Base-by-base conservation (phyloP, 2,329 filamentous ascomycete genomes). In the Sclerotiophoma versabilis region DNA sequence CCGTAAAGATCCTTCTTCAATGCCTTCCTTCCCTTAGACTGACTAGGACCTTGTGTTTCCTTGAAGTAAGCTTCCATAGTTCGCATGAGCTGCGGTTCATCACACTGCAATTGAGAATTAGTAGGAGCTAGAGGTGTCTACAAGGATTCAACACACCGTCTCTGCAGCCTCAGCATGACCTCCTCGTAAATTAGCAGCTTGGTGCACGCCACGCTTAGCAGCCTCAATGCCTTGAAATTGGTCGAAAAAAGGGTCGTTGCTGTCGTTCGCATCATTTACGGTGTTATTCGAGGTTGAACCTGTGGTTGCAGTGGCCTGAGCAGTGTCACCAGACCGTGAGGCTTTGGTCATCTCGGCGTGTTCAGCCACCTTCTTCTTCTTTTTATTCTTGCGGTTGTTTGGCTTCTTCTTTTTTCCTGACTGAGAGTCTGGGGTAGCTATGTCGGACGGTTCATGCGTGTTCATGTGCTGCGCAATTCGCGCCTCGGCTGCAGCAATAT, bases 11-110 rank as follows among this genome's bases (percentile, higher is more conserved):
- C 45, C 10, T 41, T 26, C 22, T 54, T 37, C 2, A 33, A 34
- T 2, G 15, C 27, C 44, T 49, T 49, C 27, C 33, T 45, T 17
- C 39, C 41, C 14, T 45, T 32, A 8, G 22, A 14, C 20, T 30
- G 33, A 36, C 33, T 22, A 17, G 29, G 25, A 26, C 47, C 47
- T 20, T 54, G 50, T 3, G 51, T 46, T 30, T 56, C 53, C 10
- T 36, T 42, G 36, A 56, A 32, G 17, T 56, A 56, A 14, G 41
- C 47, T 19, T 51, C 53, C 42, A 56, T 46, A 3, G 53, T 47
- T 14, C 53, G 47, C 36, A 50, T 50, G 9, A 56, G 30, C 23
- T 46, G 17, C 6, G 41, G 15, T 9, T 55, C 46, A 6, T 44
- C 41, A 4, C 32, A 26, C 52, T 55, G 25, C 17, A 14, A 14